Evolutionary conservation across 148 eudicot species (phyloP).

Genomic region (Vaccinium darrowii): DNA sequence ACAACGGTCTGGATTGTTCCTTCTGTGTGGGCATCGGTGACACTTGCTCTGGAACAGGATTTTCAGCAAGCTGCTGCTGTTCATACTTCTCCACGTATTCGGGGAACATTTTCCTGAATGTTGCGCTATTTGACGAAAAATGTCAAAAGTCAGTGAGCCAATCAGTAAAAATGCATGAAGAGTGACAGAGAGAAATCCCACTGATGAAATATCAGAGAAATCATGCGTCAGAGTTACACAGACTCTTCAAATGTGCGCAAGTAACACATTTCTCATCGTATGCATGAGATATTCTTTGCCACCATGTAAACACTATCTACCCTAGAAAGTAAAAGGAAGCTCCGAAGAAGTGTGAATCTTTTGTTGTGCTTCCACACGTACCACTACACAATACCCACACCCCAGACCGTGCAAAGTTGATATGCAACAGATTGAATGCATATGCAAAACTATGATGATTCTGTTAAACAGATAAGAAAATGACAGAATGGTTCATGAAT

Average conservation of each 20-base stretch:
- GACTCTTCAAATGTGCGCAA: neutral
- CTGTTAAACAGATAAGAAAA: neutral
- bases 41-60: conserved; percentile 34
- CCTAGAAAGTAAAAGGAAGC: too few relatives aligned
- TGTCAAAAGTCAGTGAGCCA: conserved; percentile 11
- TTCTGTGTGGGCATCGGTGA: conserved; percentile 28
- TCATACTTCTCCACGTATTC: conserved; percentile 85
- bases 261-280: neutral
- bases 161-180: neutral
- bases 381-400: too few relatives aligned
- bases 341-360: too few relatives aligned
- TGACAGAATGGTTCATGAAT: neutral
- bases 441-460: neutral
- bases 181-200: neutral
- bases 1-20: conserved; percentile 31
- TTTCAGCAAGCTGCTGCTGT: conserved; percentile 50
- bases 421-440: neutral
- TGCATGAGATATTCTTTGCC: neutral
- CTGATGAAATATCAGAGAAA: neutral
- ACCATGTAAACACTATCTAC: too few relatives aligned
- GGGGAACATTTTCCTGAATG: conserved; percentile 86
- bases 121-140: conserved; percentile 38
- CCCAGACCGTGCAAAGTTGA: neutral
- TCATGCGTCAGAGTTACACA: neutral
- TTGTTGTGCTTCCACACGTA: too few relatives aligned